A percentile compares a stretch with the other conserved stretches of the same genome.
Evolutionary conservation across 2,329 filamentous ascomycete species (phyloP).

Genomic region (Pseudogymnoascus sp.): DNA sequence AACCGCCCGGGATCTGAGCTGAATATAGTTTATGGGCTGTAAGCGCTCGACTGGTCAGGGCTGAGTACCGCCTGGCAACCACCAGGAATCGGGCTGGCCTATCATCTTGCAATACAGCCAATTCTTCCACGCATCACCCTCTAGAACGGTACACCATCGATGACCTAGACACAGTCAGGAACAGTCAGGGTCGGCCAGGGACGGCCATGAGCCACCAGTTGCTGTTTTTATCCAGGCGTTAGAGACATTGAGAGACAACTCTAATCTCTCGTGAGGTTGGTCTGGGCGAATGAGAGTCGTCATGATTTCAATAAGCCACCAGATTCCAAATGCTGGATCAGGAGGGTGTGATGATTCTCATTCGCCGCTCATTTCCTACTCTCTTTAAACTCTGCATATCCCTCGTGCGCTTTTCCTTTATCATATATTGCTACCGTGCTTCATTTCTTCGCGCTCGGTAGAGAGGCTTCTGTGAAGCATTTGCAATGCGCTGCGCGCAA

Average conservation of each 20-base stretch:
- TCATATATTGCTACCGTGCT: neutral
- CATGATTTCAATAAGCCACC: neutral
- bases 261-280: neutral
- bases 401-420: neutral
- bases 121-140: neutral
- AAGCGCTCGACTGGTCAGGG: neutral
- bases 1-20: neutral
- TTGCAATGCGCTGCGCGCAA: neutral
- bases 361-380: neutral
- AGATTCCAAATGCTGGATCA: neutral
- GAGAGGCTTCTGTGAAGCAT: neutral
- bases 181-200: neutral
- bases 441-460: neutral
- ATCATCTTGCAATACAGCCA: neutral
- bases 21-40: neutral
- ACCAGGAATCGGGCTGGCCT: neutral
- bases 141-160: neutral
- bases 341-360: neutral
- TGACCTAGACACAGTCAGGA: neutral
- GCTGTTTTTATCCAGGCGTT: neutral
- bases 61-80: neutral
- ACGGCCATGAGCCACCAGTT: neutral
- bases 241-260: neutral
- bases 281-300: neutral
- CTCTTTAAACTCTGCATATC: neutral